A percentile compares a stretch with the other conserved stretches of the same genome.
These are phyloP conservation scores for Tricholoma sp. DNA, from an alignment of 768 basidiomycete genomes.

Conservation along the genomic window DNA sequence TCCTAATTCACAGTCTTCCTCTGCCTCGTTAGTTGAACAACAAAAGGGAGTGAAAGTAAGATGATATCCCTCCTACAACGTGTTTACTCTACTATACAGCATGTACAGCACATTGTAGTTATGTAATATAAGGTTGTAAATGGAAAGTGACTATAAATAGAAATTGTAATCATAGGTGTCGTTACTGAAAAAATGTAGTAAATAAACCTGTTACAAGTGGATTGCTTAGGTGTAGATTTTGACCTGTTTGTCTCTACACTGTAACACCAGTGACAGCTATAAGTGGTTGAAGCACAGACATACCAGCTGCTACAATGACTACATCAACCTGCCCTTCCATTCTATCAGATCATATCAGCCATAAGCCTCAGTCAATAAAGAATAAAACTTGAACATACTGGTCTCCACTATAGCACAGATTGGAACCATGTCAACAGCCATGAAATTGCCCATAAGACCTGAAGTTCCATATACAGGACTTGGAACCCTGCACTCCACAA, in stretches of 20 bases:
- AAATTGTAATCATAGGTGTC: too few relatives aligned
- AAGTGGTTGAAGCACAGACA: constrained; percentile 75
- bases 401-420: constrained; percentile 47
- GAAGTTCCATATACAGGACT: constrained; percentile 11
- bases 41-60: too few relatives aligned
- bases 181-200: too few relatives aligned
- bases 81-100: too few relatives aligned
- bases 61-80: too few relatives aligned
- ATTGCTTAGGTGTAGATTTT: constrained; percentile 29
- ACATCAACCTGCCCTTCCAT: constrained; percentile 85
- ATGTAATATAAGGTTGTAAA: too few relatives aligned
- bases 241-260: constrained; percentile 31
- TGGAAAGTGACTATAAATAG: too few relatives aligned
- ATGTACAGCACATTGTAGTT: too few relatives aligned
- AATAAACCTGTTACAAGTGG: too few relatives aligned
- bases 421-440: constrained; percentile 56
- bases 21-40: too few relatives aligned
- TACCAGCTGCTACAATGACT: constrained; percentile 75
- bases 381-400: constrained; percentile 36
- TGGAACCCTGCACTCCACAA: constrained; percentile 29
- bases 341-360: constrained; percentile 32
- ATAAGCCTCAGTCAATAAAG: background rate
- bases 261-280: constrained; percentile 68
- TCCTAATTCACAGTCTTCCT: too few relatives aligned
- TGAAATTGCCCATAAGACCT: constrained; percentile 57